A percentile compares a stretch with the other conserved stretches of the same genome.
Conservation (phyloP, 306 rosid genomes). For the Gleditsia sinensis region DNA sequence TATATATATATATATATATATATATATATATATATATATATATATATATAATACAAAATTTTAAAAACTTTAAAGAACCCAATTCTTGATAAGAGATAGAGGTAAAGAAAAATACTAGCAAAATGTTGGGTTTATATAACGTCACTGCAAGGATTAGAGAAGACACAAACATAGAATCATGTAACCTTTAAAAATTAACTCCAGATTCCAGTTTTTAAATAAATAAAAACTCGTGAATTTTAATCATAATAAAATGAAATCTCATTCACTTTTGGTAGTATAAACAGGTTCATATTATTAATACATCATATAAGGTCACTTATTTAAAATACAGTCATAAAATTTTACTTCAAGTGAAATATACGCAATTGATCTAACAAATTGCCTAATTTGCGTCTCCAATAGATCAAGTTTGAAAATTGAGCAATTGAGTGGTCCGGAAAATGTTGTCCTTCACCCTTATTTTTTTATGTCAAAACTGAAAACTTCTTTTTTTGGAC, state of each 20-base stretch:
- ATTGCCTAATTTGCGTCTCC: neutral
- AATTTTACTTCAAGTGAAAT: neutral
- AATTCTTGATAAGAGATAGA: constrained; percentile 6
- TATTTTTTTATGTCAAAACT: neutral
- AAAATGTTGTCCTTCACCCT: neutral
- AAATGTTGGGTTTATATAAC: neutral
- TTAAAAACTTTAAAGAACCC: no score
- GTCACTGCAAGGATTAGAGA: no score
- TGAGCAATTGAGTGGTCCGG: neutral
- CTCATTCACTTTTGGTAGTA: neutral
- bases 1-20: no score
- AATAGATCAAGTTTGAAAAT: no score
- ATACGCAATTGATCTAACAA: neutral
- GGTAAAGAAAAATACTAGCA: neutral
- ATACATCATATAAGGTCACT: neutral
- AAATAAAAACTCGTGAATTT: no score
- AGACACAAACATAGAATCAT: no score
- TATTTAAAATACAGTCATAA: neutral
- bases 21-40: no score
- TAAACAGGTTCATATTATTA: neutral
- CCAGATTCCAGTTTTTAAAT: no score
- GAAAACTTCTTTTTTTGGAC: no score
- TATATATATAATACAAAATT: no score
- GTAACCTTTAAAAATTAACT: no score
- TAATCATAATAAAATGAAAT: no score